A percentile compares a stretch with the other conserved stretches of the same genome.
These are phyloP conservation scores for Auricularia cornea DNA, from an alignment of 768 basidiomycete species.

Conservation along the genomic window DNA sequence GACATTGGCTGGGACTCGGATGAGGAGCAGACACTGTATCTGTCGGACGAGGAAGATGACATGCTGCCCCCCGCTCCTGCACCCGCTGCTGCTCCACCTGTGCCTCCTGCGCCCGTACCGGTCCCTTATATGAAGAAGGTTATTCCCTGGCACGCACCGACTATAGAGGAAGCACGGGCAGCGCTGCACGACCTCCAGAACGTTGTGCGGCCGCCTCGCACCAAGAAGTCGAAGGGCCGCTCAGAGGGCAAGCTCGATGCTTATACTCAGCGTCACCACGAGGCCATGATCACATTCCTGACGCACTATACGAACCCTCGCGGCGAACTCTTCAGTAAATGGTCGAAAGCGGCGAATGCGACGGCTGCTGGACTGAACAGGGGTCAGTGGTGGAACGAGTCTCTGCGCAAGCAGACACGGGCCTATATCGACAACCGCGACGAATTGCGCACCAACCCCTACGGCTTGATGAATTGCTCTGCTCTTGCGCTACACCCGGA, in stretches of 20 bases:
- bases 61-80: background rate
- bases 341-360: background rate
- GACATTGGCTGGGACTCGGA: background rate
- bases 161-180: background rate
- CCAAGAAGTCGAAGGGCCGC: background rate
- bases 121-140: background rate
- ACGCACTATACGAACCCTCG: background rate
- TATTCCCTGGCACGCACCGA: background rate
- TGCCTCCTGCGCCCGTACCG: background rate
- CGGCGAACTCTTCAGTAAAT: background rate
- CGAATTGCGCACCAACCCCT: background rate
- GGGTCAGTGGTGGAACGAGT: background rate
- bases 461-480: background rate
- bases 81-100: background rate
- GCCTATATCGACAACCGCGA: background rate
- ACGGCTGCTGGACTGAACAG: background rate
- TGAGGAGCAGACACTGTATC: background rate
- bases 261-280: background rate
- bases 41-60: background rate
- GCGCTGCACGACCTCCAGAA: background rate
- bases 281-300: background rate
- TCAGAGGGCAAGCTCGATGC: background rate
- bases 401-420: background rate
- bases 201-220: background rate
- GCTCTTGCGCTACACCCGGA: conserved; percentile 7